These are phyloP conservation scores for Athelia psychrophila DNA, from an alignment of 1,284 basidiomycete genomes.

Conservation along the genomic window DNA sequence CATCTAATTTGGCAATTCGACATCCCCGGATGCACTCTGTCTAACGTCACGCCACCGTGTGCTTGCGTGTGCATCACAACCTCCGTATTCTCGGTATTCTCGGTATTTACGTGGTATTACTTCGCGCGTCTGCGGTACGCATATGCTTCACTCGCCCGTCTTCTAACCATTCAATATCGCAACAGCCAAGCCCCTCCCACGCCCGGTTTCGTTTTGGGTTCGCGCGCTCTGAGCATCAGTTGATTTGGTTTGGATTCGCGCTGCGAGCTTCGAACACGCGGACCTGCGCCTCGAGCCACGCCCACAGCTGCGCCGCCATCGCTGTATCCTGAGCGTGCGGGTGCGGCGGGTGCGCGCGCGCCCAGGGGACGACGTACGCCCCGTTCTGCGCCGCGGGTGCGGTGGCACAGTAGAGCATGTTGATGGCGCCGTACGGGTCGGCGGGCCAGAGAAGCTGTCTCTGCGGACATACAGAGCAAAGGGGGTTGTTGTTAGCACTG, in stretches of 20 bases:
- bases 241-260: no score
- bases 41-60: no score
- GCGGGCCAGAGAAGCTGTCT: not conserved
- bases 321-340: not conserved
- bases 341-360: not conserved
- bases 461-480: not conserved
- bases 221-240: no score
- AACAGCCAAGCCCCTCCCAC: not conserved
- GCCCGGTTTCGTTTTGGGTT: no score
- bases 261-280: not conserved
- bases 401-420: not conserved
- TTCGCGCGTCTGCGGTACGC: no score
- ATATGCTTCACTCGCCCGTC: no score
- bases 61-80: no score
- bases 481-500: not conserved
- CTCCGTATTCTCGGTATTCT: no score
- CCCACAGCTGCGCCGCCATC: not conserved
- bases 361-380: not conserved
- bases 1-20: no score
- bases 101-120: no score
- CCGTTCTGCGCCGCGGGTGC: not conserved
- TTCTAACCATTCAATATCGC: not conserved
- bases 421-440: not conserved
- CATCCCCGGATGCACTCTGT: no score
- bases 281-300: not conserved